Percentiles rank a stretch among this genome's conserved stretches.
These are phyloP conservation scores for Plasmodium reichenowi DNA, from an alignment of 169 alveolate species.

Conservation along the genomic window DNA sequence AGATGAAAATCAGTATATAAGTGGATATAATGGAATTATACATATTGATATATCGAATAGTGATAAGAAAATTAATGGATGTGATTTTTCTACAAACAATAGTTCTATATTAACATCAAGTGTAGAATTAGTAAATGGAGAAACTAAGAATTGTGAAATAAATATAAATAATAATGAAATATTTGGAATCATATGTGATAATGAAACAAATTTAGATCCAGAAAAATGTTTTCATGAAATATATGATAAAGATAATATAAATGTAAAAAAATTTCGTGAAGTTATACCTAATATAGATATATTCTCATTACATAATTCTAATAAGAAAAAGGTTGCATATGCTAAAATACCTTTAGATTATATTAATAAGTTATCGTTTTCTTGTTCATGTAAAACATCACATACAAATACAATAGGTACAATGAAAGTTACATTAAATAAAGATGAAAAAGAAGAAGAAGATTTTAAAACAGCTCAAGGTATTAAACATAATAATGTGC, in stretches of 20 bases:
- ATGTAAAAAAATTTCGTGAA: slow-evolving; percentile 13
- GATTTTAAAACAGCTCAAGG: slow-evolving; percentile 9
- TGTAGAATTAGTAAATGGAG: background rate
- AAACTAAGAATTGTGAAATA: slow-evolving; percentile 15
- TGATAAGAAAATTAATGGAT: slow-evolving; percentile 38
- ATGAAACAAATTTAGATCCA: slow-evolving; percentile 27
- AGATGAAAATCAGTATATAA: slow-evolving; percentile 3
- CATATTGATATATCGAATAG: slow-evolving; percentile 12
- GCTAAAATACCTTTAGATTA: slow-evolving; percentile 47
- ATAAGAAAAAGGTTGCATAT: slow-evolving; percentile 23
- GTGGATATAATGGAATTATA: slow-evolving; percentile 51
- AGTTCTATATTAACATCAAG: slow-evolving; percentile 18
- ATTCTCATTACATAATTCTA: slow-evolving; percentile 2
- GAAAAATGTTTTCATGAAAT: slow-evolving; percentile 38
- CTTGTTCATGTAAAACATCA: slow-evolving; percentile 29
- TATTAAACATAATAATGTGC: slow-evolving; percentile 4
- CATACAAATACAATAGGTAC: slow-evolving; percentile 7
- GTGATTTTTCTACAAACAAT: slow-evolving; percentile 28
- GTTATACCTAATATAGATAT: slow-evolving; percentile 27
- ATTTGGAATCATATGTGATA: slow-evolving; percentile 33
- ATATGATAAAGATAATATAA: background rate
- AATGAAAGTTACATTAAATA: slow-evolving; percentile 24
- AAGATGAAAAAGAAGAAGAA: slow-evolving; percentile 17
- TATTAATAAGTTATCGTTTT: slow-evolving; percentile 21
- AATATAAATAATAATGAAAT: slow-evolving; percentile 9